Evolutionary conservation across 2,329 filamentous ascomycete genomes (phyloP).

Genomic region (Trichoderma atroviride): DNA sequence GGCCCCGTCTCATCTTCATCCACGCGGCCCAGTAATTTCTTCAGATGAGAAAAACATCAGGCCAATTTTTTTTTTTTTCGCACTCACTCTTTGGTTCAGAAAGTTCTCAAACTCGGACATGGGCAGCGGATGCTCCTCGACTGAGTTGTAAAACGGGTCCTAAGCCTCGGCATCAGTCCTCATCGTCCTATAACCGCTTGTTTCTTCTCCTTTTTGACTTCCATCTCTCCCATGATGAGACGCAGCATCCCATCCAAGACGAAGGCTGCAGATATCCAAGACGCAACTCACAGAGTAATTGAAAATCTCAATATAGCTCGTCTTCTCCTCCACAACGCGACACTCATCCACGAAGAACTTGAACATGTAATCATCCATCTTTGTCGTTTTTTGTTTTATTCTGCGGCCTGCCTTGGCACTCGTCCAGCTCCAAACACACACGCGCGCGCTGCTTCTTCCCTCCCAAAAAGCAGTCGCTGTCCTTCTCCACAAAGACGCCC

Average conservation of each 20-base stretch:
- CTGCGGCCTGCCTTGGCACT: neutral
- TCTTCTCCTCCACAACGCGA: conserved; percentile 53
- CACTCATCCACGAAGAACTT: conserved; percentile 51
- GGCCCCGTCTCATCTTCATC: neutral
- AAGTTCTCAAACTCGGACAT: conserved; percentile 62
- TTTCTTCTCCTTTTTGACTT: neutral
- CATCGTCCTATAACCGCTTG: no score
- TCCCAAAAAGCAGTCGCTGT: neutral
- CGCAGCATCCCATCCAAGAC: neutral
- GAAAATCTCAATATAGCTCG: conserved; percentile 60
- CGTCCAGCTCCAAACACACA: neutral
- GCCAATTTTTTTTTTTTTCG: no score
- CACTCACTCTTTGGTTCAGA: conserved; percentile 51
- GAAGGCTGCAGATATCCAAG: neutral
- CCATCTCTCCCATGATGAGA: neutral
- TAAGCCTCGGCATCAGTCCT: conserved; percentile 32
- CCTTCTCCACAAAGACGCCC: neutral
- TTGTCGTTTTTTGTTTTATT: neutral
- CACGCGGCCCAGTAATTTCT: neutral
- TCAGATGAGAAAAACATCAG: neutral
- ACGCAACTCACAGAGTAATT: conserved; percentile 57
- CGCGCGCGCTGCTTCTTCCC: neutral
- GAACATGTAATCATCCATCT: conserved; percentile 64
- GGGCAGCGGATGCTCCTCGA: conserved; percentile 55
- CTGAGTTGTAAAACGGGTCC: conserved; percentile 54